phyloP scores from a whole-genome alignment of 495 filamentous ascomycete species.

The Lentithecium fluviatile region DNA sequence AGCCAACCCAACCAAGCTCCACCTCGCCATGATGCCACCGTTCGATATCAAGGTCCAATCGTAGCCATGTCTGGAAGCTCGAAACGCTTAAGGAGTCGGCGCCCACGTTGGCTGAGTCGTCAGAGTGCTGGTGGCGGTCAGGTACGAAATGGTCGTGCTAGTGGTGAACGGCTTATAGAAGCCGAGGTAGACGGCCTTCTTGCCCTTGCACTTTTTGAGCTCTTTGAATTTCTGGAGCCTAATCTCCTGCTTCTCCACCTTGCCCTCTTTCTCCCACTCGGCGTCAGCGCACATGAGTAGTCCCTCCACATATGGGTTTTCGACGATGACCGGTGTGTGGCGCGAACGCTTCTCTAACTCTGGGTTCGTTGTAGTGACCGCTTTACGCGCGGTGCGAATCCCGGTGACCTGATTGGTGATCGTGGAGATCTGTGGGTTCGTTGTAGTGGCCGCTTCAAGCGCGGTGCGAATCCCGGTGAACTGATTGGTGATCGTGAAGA shows the following conservation, averaged over 20 bases:
- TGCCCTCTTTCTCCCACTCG: constrained; percentile 13
- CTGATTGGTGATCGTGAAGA: too few relatives aligned
- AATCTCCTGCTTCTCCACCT: constrained; percentile 4
- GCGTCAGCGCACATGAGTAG: constrained; percentile 3
- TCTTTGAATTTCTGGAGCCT: not conserved
- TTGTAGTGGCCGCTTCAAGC: too few relatives aligned
- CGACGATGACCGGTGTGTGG: constrained; percentile 4
- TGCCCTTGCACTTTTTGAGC: not conserved
- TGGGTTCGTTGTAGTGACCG: not conserved
- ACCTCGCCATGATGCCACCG: too few relatives aligned
- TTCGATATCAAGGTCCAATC: not conserved
- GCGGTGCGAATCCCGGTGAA: too few relatives aligned
- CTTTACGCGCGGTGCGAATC: too few relatives aligned
- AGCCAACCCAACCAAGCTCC: too few relatives aligned
- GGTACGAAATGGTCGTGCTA: not conserved
- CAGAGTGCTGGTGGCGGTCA: too few relatives aligned
- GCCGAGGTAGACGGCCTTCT: not conserved
- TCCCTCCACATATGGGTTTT: constrained; percentile 4
- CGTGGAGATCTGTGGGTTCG: not conserved
- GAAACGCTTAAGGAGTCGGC: not conserved
- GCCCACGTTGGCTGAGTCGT: not conserved
- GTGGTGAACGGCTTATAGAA: not conserved
- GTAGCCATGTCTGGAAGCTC: not conserved
- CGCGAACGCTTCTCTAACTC: constrained; percentile 3
- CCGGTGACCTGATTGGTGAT: too few relatives aligned